Evolutionary conservation across 345 rosid species (phyloP).

Genomic region (Linum tenue): DNA sequence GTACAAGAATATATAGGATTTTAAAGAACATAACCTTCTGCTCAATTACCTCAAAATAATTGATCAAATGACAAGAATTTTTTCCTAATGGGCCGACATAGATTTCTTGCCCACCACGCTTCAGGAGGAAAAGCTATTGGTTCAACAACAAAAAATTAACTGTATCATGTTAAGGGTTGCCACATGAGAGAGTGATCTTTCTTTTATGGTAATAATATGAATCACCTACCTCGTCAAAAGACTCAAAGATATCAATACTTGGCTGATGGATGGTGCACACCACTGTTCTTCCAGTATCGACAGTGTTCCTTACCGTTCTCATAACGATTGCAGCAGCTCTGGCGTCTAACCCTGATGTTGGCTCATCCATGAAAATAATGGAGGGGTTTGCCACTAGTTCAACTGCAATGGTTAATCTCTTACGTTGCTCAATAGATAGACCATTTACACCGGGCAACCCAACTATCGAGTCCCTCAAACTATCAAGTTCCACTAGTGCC

Average conservation of each 20-base stretch:
- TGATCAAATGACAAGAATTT: conserved; percentile 1
- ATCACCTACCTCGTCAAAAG: conserved; percentile 4
- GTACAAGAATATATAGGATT: neutral
- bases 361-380: conserved; percentile 26
- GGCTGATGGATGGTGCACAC: conserved; percentile 13
- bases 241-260: conserved; percentile 8
- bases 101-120: conserved; percentile 8
- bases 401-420: conserved; percentile 21
- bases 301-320: conserved; percentile 9
- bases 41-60: conserved; percentile 4
- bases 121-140: conserved; percentile 4
- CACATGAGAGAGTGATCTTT: neutral
- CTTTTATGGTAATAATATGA: neutral
- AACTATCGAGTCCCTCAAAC: conserved; percentile 16
- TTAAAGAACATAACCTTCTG: neutral
- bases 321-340: conserved; percentile 23
- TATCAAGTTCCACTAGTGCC: conserved; percentile 16
- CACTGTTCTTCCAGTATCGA: conserved; percentile 9
- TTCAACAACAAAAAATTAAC: neutral
- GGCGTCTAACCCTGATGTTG: conserved; percentile 24
- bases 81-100: conserved; percentile 9
- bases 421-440: conserved; percentile 20
- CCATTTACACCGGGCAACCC: conserved; percentile 16
- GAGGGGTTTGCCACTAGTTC: conserved; percentile 25
- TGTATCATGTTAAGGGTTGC: neutral